Percentiles rank a stretch among this genome's conserved stretches.
Evolutionary conservation across 306 rosid species (phyloP).

Genomic region (Cicer arietinum): DNA sequence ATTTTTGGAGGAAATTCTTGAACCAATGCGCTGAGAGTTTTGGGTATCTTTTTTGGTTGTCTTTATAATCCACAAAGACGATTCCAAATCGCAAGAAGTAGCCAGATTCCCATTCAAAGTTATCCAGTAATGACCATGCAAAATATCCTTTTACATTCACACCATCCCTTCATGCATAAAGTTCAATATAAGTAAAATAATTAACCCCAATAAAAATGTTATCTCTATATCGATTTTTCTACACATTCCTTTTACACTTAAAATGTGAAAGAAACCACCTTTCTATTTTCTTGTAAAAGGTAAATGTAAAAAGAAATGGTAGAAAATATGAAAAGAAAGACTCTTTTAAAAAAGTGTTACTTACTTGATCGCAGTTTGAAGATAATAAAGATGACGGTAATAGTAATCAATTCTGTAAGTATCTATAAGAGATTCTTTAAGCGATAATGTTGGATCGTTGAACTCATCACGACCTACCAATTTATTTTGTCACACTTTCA

Average conservation of each 20-base stretch:
- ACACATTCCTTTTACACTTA: too few relatives aligned
- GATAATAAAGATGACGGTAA: constrained; percentile 58
- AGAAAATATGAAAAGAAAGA: background rate
- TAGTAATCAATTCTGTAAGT: constrained; percentile 59
- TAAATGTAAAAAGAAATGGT: background rate
- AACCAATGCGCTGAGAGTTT: constrained; percentile 63
- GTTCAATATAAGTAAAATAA: background rate
- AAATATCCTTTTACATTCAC: constrained; percentile 64
- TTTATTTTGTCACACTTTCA: constrained; percentile 7
- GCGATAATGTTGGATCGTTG: constrained; percentile 53
- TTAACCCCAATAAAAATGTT: background rate
- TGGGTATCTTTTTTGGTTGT: constrained; percentile 54
- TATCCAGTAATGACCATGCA: constrained; percentile 64
- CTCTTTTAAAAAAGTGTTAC: constrained; percentile 1
- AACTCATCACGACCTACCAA: constrained; percentile 53
- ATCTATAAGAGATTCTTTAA: constrained; percentile 57
- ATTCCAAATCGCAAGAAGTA: constrained; percentile 56
- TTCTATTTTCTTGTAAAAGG: too few relatives aligned
- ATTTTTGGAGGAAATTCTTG: constrained; percentile 53
- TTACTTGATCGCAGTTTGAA: constrained; percentile 58
- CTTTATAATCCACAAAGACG: constrained; percentile 53
- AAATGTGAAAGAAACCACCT: too few relatives aligned
- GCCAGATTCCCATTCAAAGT: constrained; percentile 60
- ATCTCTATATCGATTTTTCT: too few relatives aligned
- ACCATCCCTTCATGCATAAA: constrained; percentile 37